phyloP scores from a whole-genome alignment of 768 basidiomycete species.

The Daedalea quercina region DNA sequence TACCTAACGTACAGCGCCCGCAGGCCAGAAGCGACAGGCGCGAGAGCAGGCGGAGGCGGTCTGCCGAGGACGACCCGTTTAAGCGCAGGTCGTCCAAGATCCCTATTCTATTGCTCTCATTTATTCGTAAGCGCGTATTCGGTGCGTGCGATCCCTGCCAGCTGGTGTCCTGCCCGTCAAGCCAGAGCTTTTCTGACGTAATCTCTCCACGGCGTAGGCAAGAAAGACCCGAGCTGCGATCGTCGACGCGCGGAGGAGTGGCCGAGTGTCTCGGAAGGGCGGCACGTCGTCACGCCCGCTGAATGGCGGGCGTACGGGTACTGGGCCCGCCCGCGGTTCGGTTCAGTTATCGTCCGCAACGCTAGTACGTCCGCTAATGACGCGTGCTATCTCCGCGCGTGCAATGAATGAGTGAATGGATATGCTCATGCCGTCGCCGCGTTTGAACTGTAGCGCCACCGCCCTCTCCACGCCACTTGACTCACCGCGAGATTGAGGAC shows the following conservation, averaged over 20 bases:
- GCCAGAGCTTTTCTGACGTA: background rate
- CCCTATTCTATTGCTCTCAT: constrained; percentile 1
- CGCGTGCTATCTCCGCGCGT: background rate
- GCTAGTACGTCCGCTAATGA: constrained; percentile 28
- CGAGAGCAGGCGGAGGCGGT: background rate
- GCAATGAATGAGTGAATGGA: too few relatives aligned
- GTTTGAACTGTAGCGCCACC: constrained; percentile 16
- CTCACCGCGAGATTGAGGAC: constrained; percentile 17
- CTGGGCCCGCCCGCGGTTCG: constrained; percentile 42
- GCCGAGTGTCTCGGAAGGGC: background rate
- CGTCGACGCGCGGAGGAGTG: background rate
- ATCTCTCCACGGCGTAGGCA: background rate
- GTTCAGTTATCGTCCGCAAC: constrained; percentile 34
- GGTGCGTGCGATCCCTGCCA: background rate
- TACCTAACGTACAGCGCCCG: background rate
- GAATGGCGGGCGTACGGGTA: constrained; percentile 54
- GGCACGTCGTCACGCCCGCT: constrained; percentile 18
- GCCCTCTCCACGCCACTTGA: constrained; percentile 16
- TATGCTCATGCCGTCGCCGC: background rate
- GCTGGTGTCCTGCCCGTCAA: background rate
- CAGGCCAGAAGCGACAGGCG: background rate
- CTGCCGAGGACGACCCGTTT: constrained; percentile 4
- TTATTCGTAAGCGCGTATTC: background rate
- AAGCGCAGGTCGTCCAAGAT: background rate
- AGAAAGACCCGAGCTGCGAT: background rate